phyloP scores from a whole-genome alignment of 768 basidiomycete species.

The Xerocomus brunneocitrinus region DNA sequence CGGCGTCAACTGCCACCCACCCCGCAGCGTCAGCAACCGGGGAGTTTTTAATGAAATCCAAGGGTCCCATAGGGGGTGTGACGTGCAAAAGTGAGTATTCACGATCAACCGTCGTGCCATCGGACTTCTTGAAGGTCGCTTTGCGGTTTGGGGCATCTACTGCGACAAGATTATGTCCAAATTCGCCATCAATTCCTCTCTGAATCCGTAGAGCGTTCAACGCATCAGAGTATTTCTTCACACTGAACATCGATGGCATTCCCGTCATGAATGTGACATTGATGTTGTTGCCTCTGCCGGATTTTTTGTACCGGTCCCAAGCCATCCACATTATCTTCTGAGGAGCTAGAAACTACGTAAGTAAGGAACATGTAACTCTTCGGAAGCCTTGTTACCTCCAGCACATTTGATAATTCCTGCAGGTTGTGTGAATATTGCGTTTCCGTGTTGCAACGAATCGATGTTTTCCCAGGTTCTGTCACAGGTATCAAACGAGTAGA shows the following conservation, averaged over 20 bases:
- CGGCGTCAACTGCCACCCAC: conserved; percentile 84
- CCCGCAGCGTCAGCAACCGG: conserved; percentile 77
- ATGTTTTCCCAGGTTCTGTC: conserved; percentile 89
- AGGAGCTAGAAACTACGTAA: conserved; percentile 46
- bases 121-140: conserved; percentile 81
- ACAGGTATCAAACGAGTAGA: conserved; percentile 86
- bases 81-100: conserved; percentile 85
- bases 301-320: conserved; percentile 72
- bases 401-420: conserved; percentile 92
- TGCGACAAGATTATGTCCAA: conserved; percentile 77
- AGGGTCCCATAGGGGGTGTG: conserved; percentile 89
- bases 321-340: conserved; percentile 98
- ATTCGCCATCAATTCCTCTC: conserved; percentile 76
- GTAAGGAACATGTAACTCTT: not conserved
- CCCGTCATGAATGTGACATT: conserved; percentile 81
- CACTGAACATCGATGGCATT: conserved; percentile 94
- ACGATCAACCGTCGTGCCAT: conserved; percentile 62
- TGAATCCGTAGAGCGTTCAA: conserved; percentile 71
- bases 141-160: conserved; percentile 66
- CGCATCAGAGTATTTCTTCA: conserved; percentile 92
- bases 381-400: conserved; percentile 49
- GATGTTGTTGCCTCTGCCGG: conserved; percentile 53
- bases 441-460: conserved; percentile 66
- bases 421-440: conserved; percentile 94
- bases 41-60: conserved; percentile 72